A percentile compares a stretch with the other conserved stretches of the same genome.
These are phyloP conservation scores for Talaromyces pinophilus DNA, from an alignment of 2,329 filamentous ascomycete species.

Conservation along the genomic window DNA sequence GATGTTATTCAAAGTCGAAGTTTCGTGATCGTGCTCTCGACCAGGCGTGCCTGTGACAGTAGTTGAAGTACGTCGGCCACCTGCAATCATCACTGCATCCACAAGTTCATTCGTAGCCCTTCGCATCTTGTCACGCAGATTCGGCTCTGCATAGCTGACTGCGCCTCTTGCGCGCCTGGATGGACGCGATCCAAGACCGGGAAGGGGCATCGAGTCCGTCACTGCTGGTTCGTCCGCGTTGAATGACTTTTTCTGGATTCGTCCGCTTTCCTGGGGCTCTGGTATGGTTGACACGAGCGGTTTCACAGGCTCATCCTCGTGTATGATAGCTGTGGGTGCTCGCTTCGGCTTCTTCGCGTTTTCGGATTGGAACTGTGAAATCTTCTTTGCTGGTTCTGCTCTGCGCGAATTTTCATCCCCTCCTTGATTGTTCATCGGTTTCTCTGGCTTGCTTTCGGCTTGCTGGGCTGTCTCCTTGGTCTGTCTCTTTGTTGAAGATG, in stretches of 20 bases:
- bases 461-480: conserved; percentile 27
- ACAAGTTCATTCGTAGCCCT: conserved; percentile 74
- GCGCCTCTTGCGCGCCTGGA: conserved; percentile 67
- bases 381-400: conserved; percentile 17
- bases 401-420: conserved; percentile 22
- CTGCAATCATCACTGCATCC: conserved; percentile 62
- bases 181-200: conserved; percentile 51
- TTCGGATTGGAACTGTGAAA: not conserved
- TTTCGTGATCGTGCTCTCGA: conserved; percentile 19
- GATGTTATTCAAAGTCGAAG: not conserved
- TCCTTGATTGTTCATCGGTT: not conserved
- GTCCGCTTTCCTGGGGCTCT: not conserved
- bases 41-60: conserved; percentile 2
- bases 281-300: not conserved
- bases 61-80: conserved; percentile 13
- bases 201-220: conserved; percentile 38
- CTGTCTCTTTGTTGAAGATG: conserved; percentile 36
- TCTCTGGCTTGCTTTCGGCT: conserved; percentile 20
- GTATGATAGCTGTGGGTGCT: not conserved
- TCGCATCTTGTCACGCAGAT: conserved; percentile 79
- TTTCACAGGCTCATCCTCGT: not conserved
- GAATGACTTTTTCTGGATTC: not conserved
- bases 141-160: conserved; percentile 81
- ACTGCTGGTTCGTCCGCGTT: conserved; percentile 8
- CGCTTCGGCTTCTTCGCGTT: conserved; percentile 15